Evolutionary conservation across 176 grass and related monocot genomes (phyloP), one percentile per base, ranked within the genome.

Genomic region (Musa acuminata): DNA sequence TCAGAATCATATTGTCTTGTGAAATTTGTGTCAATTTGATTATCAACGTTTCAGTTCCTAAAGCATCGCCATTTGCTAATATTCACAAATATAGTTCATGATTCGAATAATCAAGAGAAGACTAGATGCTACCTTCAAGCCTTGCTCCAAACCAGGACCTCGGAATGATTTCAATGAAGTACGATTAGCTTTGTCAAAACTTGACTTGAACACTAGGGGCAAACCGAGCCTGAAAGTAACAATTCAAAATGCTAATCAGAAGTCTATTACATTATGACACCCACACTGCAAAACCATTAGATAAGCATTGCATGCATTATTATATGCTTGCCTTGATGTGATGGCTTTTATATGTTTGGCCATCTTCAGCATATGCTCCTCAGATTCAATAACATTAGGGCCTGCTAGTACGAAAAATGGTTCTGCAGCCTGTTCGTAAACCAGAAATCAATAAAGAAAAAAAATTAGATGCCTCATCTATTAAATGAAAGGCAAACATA

Each of bases 181-280:
- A 64, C 89, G 93, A 53, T 97, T 97, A 71, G 93, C 93, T 80
- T 96, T 97, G 68, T 97, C 93, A 78, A 97, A 97, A 77, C 93
- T 97, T 19, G 85, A 92, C 78, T 97, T 97, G 81, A 97, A 97
- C 67, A 97, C 90, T 50, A 97, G 83, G 48, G 85, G 90, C 64
- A 97, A 73, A 19, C 93, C 90, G 62, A 97, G 85, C 80, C 93
- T 97, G 78, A 27, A 51, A 49, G 12, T 76, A 6, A 63, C 51
- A n/a, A 79, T 82, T 0, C 25, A 67, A 8, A 80, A 71, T 52
- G n/a, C 10, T n/a, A 80, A 50, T 22, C 35, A 43, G 35, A 20
- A 22, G 49, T 49, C 10, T 74, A 57, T 21, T 25, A 29, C n/a
- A 55, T 76, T 75, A 23, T 43, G 10, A 16, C 4, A 11, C 12